Evolutionary conservation across 495 filamentous ascomycete species (phyloP).

Genomic region (Aspergillus cristatus): DNA sequence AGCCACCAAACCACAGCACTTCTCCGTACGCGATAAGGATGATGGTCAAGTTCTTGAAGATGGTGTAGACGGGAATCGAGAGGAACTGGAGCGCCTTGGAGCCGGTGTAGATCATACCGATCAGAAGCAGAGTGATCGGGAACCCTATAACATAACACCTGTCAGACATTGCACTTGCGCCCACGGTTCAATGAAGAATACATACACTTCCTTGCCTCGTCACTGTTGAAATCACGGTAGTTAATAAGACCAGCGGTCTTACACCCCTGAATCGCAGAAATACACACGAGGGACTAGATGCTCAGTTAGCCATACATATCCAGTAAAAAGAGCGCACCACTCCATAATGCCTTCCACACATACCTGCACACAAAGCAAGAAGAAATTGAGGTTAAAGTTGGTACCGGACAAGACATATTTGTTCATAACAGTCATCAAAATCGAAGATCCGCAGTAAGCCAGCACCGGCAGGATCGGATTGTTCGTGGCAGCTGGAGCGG

Average conservation of each 20-base stretch:
- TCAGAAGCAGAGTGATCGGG: slow-evolving; percentile 89
- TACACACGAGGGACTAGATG: slow-evolving; percentile 77
- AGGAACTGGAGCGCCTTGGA: slow-evolving; percentile 95
- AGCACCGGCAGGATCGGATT: slow-evolving; percentile 74
- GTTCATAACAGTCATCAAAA: slow-evolving; percentile 98
- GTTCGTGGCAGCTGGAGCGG: slow-evolving; percentile 38
- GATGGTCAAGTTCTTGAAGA: slow-evolving; percentile 99
- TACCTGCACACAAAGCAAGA: slow-evolving; percentile 89
- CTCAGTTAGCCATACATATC: slow-evolving; percentile 5
- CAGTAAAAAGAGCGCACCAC: background rate
- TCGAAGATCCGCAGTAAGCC: slow-evolving; percentile 88
- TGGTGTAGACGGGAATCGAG: slow-evolving; percentile 97
- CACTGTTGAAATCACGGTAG: slow-evolving; percentile 81
- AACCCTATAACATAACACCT: too few relatives aligned
- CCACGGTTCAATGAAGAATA: slow-evolving; percentile 1
- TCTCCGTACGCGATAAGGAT: slow-evolving; percentile 98
- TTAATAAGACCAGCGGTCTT: slow-evolving; percentile 78
- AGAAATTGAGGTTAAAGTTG: slow-evolving; percentile 94
- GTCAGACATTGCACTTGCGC: slow-evolving; percentile 1
- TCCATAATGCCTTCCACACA: slow-evolving; percentile 17
- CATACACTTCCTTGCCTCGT: slow-evolving; percentile 89
- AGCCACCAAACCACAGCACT: slow-evolving; percentile 97
- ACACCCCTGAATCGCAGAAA: slow-evolving; percentile 74
- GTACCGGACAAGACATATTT: slow-evolving; percentile 92
- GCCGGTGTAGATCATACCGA: slow-evolving; percentile 98